Base-by-base conservation (phyloP, 331 rosid genomes). In the Malus hybrid region DNA sequence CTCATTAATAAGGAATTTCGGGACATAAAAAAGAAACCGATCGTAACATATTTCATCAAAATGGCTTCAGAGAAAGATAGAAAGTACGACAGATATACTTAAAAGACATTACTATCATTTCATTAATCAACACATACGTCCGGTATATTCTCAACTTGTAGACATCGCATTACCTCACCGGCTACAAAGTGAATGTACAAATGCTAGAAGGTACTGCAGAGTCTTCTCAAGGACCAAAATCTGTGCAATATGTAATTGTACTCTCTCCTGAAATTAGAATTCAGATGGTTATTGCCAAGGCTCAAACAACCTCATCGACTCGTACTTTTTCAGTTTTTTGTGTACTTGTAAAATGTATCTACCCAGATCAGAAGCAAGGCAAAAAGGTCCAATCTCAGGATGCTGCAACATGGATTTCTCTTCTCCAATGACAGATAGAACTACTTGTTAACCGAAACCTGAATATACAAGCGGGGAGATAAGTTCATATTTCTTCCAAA, bases 181-280 rank as follows among this genome's bases (percentile, higher is more conserved):
- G 76, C 75, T 73, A 68, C 87, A 67, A 77, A 72, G 71, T 62
- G 81, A 88, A 87, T 82, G 83, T 89, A 91, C 95, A 91, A 71
- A 78, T 55, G 84, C 79, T 52, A 63, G 61, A 62, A 72, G 78
- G 52, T 55, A 50, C 61, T 70, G 16, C 61, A 66, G 4, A 62
- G 65, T 48, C 65, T 76, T 65, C 80, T 56, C 74, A 80, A 31
- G 84, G 81, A 73, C 75, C 89, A 80, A 84, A 83, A 87, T 74
- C 77, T 75, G 82, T 46, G 79, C 70, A 75, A 33, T 77, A 55
- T 67, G 80, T 63, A 69, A 61, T 42, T 55, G 71, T 77, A 71
- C 59, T 39, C 60, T 39, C 46, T 80, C 79, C 55, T 56, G 67
- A 81, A 84, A 78, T 20, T 73, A 79, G 79, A 81, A 76, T 75